Evolutionary conservation across 164 flowering plant genomes (phyloP), one percentile per base, ranked within the genome.

Genomic region (Chimonanthus praecox): DNA sequence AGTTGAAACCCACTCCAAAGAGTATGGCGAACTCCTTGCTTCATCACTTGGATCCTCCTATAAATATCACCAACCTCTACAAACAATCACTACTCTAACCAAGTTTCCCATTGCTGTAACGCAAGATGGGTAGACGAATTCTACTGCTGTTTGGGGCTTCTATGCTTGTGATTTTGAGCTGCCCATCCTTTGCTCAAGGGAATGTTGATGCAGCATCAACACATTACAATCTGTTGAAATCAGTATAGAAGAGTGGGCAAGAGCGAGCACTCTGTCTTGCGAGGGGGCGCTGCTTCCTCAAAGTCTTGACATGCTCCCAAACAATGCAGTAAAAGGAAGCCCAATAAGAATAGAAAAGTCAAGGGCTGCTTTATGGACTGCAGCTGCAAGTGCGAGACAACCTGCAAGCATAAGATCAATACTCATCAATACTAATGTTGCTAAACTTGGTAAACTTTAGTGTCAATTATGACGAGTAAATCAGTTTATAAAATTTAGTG

Each of bases 331-430:
- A 43, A 73, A 68, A 83, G 88, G 81, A 87, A 86, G 82, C 92
- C 90, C 4, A 84, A 75, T 81, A 61, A 73, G 69, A 81, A 83
- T 74, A 86, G 78, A 80, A 85, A 84, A 78, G 48, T 58, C 6
- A 89, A 89, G 78, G 88, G 85, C n/a, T 89, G 93, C 81, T 82
- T 78, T 74, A 69, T 87, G 3, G 81, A 88, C 77, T 86, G 91
- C 77, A 78, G 85, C 70, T 84, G 83, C 84, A 86, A 81, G 76
- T 89, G 90, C 64, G 91, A 89, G 77, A 86, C 77, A 54, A 85
- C 90, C 51, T 86, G 90, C 90, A 86, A 84, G 72, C 71, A 88
- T 86, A 84, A 85, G 88, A 33, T n/a, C 60, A 11, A n/a, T 33
- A 54, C 60, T 54, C n/a, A 11, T 54, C 60, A 54, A 11, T 54